phyloP scores from a whole-genome alignment of 2,329 filamentous ascomycete species.

The Aspergillus ruber region DNA sequence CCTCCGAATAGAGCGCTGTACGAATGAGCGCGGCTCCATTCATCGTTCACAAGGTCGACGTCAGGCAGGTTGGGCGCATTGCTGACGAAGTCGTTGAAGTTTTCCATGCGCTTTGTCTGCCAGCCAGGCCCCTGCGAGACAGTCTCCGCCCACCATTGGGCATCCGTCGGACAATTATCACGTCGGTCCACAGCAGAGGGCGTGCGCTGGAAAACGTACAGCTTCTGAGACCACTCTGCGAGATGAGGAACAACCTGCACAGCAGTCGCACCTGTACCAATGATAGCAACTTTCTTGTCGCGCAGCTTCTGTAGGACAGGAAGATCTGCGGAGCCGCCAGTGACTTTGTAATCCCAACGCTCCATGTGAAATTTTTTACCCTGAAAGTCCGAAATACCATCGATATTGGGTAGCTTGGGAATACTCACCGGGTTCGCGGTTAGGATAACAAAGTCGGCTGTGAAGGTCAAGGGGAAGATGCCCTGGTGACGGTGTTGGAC shows the following conservation, averaged over 20 bases:
- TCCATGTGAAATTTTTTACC: conserved; percentile 20
- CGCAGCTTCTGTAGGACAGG: conserved; percentile 1
- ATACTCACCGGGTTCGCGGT: conserved; percentile 16
- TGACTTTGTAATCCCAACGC: conserved; percentile 16
- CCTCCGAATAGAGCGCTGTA: conserved; percentile 12
- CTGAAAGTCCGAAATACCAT: conserved; percentile 15
- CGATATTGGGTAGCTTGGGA: conserved; percentile 17
- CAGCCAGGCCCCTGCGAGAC: conserved; percentile 9
- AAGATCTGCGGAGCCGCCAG: conserved; percentile 1
- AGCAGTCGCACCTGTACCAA: conserved; percentile 42
- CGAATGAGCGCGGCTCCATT: conserved; percentile 16
- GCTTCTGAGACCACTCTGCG: conserved; percentile 23
- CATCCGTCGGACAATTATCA: conserved; percentile 19
- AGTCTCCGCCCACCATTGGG: conserved; percentile 5
- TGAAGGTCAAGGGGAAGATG: not conserved
- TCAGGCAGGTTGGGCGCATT: conserved; percentile 5
- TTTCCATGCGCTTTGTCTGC: conserved; percentile 22
- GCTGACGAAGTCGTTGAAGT: conserved; percentile 20
- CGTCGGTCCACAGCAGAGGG: conserved; percentile 29
- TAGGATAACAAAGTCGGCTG: conserved; percentile 34
- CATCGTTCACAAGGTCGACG: conserved; percentile 20
- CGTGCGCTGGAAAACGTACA: conserved; percentile 42
- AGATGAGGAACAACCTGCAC: conserved; percentile 38
- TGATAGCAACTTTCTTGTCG: conserved; percentile 37
- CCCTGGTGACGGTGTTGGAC: conserved; percentile 1